Base-by-base conservation (phyloP, 176 grass and related monocot species). In the Ananas comosus region DNA sequence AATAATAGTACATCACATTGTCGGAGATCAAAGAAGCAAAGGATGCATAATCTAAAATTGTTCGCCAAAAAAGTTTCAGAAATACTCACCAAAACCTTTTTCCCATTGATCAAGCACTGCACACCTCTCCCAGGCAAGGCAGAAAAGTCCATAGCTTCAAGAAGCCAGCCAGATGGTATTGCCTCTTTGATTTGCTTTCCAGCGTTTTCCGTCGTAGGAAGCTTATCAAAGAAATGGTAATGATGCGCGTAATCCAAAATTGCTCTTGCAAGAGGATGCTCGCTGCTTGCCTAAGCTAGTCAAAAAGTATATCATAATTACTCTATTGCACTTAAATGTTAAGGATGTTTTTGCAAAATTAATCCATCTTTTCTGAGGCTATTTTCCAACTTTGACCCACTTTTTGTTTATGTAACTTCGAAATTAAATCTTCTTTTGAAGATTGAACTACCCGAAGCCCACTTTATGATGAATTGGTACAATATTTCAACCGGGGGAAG, bases 261-360 rank as follows among this genome's bases (percentile, higher is more conserved):
- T 68, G 94, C 89, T 79, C 84, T 92, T 53, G 86, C 87, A 81
- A 99, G 82, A 75, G 89, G 94, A 78, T 99, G 94, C 53, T 99
- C 94, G 61, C 94, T 99, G 80, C 89, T 99, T 71, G 94, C 89
- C 94, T 99, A 81, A 78, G 82, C 53, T 70, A 88, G 81, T 72
- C 65, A 83, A 83, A 85, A 78, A 23, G 79, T 52, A 73, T 70
- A 72, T 49, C 10, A 61, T 1, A 22, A 19, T 61, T 61, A 61
- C 16, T 18, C 16, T 16, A 18, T 61, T 61, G 56, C 21, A 19
- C 3, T 22, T 61, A 61, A 42, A 7, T 42, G 0, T 42, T 42
- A 42, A 42, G 33, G 33, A 42, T 4, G 33, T 7, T 42, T 42
- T 42, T 1, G 33, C 33, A 42, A 42, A 42, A 42, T 42, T 42